Base-by-base conservation (phyloP, 257 asterid species). In the Nicotiana tabacum region DNA sequence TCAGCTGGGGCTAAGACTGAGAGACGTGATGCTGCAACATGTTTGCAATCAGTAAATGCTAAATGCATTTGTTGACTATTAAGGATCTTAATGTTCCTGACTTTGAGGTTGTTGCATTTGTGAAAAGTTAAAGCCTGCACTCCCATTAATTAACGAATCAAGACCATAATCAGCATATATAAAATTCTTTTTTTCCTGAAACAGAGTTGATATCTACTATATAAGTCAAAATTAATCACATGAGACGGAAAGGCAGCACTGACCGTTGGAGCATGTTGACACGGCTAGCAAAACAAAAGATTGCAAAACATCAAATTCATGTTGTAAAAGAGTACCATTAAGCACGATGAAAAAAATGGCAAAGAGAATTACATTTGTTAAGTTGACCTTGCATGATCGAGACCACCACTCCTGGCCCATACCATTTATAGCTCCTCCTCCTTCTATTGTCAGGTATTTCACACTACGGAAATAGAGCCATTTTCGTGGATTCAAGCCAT, bases 351-450 rank as follows among this genome's bases (percentile, higher is more conserved):
- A 37, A 60, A 62, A 11, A 60, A 80, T 62, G 83, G 64, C 29
- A 12, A 83, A 66, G 78, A 62, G 35, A 82, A 56, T 27, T 95
- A 96, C 99, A 85, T 92, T 91, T 77, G 97, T 88, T 65, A 16
- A 66, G 81, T 94, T 92, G 18, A 74, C 90, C 91, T 96, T 96
- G 95, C 99, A 96, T 3, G 99, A 96, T 66, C 81, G 91, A 66
- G 93, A 91, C 99, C 99, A 96, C 98, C 99, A 96, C 87, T 91
- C 77, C 13, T 81, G 77, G 39, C 98, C 98, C 88, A 76, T 88
- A 56, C 99, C 99, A 46, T 96, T 72, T 77, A 96, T 90, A 2
- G 43, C 48, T 27, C 99, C 98, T 66, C 93, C 88, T 24, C 99
- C 99, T 86, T 93, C 95, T 21, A 96, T 82, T 21, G 87, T 91